A percentile compares a stretch with the other conserved stretches of the same genome.
phyloP scores from a whole-genome alignment of 257 asterid species.

The Nicotiana sylvestris region DNA sequence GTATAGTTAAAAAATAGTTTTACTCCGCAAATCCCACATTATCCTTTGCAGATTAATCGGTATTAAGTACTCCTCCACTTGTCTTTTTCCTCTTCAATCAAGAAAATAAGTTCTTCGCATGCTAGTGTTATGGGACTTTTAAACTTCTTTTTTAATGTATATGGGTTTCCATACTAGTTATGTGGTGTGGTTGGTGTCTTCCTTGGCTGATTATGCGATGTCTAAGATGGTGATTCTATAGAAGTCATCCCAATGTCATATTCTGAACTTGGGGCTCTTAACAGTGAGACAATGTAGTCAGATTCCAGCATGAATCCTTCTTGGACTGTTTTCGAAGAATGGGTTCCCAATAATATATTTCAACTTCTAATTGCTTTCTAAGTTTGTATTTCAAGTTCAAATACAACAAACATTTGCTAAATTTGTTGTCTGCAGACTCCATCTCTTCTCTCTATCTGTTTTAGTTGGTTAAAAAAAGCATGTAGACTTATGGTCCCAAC shows the following conservation, averaged over 20 bases:
- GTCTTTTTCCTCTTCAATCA: not conserved
- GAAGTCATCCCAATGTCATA: not conserved
- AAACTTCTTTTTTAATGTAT: not conserved
- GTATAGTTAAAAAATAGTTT: not conserved
- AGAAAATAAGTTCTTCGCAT: not conserved
- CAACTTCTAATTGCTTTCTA: not conserved
- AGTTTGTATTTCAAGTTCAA: not conserved
- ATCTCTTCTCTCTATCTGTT: not conserved
- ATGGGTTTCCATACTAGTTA: not conserved
- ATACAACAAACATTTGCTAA: not conserved
- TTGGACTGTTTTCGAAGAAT: not conserved
- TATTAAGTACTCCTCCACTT: not conserved
- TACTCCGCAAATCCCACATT: not conserved
- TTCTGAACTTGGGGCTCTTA: not conserved
- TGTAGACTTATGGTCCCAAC: not conserved
- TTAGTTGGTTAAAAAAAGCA: not conserved
- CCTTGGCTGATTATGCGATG: not conserved
- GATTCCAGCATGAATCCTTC: not conserved
- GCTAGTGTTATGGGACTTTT: not conserved
- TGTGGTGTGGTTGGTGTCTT: not conserved
- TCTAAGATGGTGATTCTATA: not conserved
- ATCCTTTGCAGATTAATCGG: not conserved
- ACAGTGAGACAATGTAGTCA: not conserved
- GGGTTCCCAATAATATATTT: not conserved
- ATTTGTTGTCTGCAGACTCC: not conserved